Conservation (phyloP, 2,329 filamentous ascomycete genomes). For the Colletotrichum sansevieriae region DNA sequence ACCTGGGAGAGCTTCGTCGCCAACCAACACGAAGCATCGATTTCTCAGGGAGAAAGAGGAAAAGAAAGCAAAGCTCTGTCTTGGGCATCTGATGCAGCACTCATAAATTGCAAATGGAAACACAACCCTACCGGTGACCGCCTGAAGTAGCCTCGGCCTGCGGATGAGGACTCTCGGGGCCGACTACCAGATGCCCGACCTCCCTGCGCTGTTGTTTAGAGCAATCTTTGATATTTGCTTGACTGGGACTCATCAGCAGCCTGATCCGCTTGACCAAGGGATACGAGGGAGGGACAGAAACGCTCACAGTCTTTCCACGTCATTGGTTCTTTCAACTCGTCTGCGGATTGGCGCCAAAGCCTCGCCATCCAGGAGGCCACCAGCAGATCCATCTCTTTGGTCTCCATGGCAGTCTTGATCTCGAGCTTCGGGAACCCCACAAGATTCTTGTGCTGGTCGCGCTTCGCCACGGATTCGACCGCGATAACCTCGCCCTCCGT, state of each 20-base stretch:
- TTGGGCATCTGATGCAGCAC: too few species aligned
- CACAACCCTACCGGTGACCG: too few species aligned
- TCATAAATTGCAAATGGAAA: too few species aligned
- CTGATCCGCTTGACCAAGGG: fast-evolving
- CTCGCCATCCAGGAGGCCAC: slow-evolving; percentile 49
- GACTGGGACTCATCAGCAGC: slow-evolving; percentile 5
- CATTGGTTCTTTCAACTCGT: slow-evolving; percentile 44
- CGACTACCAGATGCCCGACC: background rate
- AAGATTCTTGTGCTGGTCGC: slow-evolving; percentile 40
- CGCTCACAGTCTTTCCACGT: slow-evolving; percentile 46
- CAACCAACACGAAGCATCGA: too few species aligned
- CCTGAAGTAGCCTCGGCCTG: too few species aligned
- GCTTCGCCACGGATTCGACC: slow-evolving; percentile 45
- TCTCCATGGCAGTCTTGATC: slow-evolving; percentile 43
- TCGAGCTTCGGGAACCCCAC: slow-evolving; percentile 44
- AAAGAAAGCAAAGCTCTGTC: too few species aligned
- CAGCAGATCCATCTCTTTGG: slow-evolving; percentile 48
- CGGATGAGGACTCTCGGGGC: too few species aligned
- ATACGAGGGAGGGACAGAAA: too few species aligned
- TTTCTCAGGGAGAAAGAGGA: too few species aligned
- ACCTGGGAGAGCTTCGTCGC: too few species aligned
- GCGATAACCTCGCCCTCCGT: slow-evolving; percentile 43
- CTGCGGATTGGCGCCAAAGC: slow-evolving; percentile 46
- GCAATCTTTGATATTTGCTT: slow-evolving; percentile 18
- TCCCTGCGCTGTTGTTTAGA: background rate